phyloP scores from a whole-genome alignment of 306 rosid species.

The Cicer arietinum region DNA sequence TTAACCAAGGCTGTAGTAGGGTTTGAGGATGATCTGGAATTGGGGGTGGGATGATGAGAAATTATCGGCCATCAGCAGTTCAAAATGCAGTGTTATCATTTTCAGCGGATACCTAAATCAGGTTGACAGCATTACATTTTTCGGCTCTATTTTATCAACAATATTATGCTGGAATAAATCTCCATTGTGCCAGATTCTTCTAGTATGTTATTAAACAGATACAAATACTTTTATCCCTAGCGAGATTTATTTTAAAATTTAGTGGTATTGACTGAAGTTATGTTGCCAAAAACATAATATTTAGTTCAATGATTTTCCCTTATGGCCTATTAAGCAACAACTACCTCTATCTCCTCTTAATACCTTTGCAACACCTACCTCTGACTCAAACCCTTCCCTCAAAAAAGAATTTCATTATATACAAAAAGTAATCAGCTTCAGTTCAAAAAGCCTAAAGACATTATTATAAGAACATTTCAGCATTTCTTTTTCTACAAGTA shows the following conservation, averaged over 20 bases:
- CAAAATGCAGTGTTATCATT: too few species aligned
- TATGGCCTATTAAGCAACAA: too few species aligned
- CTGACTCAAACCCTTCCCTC: too few species aligned
- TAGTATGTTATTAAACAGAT: too few species aligned
- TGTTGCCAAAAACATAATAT: not conserved
- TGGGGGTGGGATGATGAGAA: slow-evolving; percentile 39
- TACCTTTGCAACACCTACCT: too few species aligned
- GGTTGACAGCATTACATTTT: too few species aligned
- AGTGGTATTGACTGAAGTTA: not conserved
- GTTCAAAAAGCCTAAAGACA: not conserved
- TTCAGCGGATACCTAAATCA: too few species aligned
- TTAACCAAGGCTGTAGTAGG: slow-evolving; percentile 29
- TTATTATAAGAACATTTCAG: not conserved
- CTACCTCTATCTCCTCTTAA: too few species aligned
- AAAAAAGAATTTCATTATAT: not conserved
- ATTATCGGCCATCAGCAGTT: too few species aligned
- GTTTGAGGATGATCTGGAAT: not conserved
- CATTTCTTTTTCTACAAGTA: not conserved
- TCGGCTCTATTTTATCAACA: too few species aligned
- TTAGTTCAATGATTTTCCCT: not conserved
- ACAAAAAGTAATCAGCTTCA: not conserved
- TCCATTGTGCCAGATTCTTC: too few species aligned
- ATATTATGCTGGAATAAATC: too few species aligned
- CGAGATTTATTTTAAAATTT: not conserved
- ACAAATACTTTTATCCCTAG: not conserved